Evolutionary conservation across 179 eudicot genomes (phyloP).

Genomic region (Carnegiea gigantea): DNA sequence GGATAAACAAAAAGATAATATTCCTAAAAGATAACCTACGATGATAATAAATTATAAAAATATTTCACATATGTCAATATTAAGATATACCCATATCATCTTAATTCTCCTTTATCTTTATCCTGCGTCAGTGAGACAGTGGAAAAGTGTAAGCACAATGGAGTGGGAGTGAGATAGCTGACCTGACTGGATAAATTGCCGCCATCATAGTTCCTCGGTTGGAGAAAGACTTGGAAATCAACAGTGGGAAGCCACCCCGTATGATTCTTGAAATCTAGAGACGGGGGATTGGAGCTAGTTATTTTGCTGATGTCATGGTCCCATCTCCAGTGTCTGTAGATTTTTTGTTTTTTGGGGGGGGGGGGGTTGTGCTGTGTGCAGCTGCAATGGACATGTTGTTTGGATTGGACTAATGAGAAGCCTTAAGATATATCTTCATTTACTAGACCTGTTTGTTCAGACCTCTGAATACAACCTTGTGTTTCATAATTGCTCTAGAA

Average conservation of each 20-base stretch:
- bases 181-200: too few species aligned
- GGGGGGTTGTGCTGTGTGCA: background rate
- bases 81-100: too few species aligned
- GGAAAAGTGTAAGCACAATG: background rate
- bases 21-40: too few species aligned
- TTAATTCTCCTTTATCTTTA: too few species aligned
- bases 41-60: too few species aligned
- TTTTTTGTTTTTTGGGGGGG: background rate
- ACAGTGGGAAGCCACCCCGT: background rate
- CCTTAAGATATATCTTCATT: background rate
- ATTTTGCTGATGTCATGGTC: background rate
- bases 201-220: too few species aligned
- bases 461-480: background rate
- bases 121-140: background rate
- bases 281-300: background rate
- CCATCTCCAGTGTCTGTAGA: background rate
- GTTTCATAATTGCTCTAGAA: background rate
- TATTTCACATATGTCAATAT: too few species aligned
- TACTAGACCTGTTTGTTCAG: background rate
- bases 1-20: too few species aligned
- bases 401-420: background rate
- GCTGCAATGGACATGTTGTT: background rate
- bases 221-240: too few species aligned
- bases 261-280: background rate
- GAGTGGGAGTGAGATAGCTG: background rate